Evolutionary conservation across 202 grass and related monocot species (phyloP).

Genomic region (Miscanthus sacchariflorus): DNA sequence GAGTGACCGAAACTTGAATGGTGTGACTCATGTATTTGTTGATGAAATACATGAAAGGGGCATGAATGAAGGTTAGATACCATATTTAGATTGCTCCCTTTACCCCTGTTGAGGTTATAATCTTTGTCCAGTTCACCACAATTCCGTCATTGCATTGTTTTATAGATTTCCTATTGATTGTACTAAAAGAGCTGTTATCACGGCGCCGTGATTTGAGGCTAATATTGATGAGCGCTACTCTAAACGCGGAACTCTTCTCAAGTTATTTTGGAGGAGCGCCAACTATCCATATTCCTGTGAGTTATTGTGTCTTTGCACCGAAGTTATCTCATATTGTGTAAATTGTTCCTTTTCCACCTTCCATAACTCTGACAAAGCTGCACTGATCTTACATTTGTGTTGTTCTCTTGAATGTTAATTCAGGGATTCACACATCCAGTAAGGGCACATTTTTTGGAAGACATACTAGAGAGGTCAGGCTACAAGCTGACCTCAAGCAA

Average conservation of each 20-base stretch:
- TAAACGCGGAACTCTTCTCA: conserved; percentile 98
- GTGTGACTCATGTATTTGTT: conserved; percentile 98
- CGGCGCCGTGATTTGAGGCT: conserved; percentile 90
- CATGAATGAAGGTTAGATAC: conserved; percentile 95
- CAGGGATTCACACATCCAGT: conserved; percentile 97
- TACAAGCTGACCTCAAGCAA: conserved; percentile 94
- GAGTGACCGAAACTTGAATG: conserved; percentile 88
- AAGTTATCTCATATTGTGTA: conserved; percentile 33
- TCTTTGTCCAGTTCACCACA: conserved; percentile 30
- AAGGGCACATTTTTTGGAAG: conserved; percentile 93
- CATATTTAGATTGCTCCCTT: conserved; percentile 13
- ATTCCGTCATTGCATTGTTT: conserved; percentile 32
- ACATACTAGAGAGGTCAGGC: conserved; percentile 93
- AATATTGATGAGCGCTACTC: conserved; percentile 99
- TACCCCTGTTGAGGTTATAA: background rate
- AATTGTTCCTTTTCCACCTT: conserved; percentile 31
- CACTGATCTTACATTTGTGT: conserved; percentile 20
- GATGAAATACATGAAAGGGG: conserved; percentile 99
- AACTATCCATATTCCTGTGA: conserved; percentile 96
- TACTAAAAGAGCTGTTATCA: conserved; percentile 89
- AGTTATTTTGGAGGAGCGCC: conserved; percentile 93
- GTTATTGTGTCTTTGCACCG: conserved; percentile 42
- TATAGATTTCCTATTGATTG: conserved; percentile 97
- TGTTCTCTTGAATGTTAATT: conserved; percentile 43
- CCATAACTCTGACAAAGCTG: conserved; percentile 22